These are phyloP conservation scores for Sphaerulina musiva DNA, from an alignment of 2,329 filamentous ascomycete species.

Conservation along the genomic window DNA sequence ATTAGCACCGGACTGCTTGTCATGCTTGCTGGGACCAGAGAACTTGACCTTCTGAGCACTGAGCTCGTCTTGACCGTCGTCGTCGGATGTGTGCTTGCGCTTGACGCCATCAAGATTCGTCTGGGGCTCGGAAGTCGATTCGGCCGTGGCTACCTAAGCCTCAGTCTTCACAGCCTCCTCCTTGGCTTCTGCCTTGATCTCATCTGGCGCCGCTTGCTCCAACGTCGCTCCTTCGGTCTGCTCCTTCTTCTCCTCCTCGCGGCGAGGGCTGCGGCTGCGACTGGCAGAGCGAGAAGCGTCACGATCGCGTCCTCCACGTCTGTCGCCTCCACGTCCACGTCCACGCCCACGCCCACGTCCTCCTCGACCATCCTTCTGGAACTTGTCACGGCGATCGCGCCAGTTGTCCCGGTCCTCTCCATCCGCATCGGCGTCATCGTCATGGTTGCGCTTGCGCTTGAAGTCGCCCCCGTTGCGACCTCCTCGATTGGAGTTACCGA, in stretches of 20 bases:
- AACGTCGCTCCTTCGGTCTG: constrained; percentile 12
- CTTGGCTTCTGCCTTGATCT: constrained; percentile 15
- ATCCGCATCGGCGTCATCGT: constrained; percentile 19
- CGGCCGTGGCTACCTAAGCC: constrained; percentile 8
- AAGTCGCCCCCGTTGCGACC: constrained; percentile 24
- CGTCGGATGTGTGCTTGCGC: neutral
- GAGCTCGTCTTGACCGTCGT: neutral
- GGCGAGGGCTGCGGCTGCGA: constrained; percentile 14
- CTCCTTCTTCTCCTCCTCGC: constrained; percentile 12
- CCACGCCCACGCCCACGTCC: constrained; percentile 12
- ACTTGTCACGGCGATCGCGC: constrained; percentile 23
- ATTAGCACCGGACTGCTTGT: neutral
- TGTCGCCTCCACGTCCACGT: constrained; percentile 3
- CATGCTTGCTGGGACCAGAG: neutral
- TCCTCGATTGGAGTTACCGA: constrained; percentile 24
- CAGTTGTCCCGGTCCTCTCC: constrained; percentile 23
- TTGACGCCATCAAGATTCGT: neutral
- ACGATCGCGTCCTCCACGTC: constrained; percentile 15
- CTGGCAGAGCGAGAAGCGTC: constrained; percentile 12
- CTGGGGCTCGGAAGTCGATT: neutral
- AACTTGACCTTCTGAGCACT: neutral
- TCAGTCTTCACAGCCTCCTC: constrained; percentile 7
- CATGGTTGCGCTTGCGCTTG: constrained; percentile 26
- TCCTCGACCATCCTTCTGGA: constrained; percentile 16
- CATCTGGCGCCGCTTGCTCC: neutral